Evolutionary conservation across 306 rosid species (phyloP).

Genomic region (Castanospermum australe): DNA sequence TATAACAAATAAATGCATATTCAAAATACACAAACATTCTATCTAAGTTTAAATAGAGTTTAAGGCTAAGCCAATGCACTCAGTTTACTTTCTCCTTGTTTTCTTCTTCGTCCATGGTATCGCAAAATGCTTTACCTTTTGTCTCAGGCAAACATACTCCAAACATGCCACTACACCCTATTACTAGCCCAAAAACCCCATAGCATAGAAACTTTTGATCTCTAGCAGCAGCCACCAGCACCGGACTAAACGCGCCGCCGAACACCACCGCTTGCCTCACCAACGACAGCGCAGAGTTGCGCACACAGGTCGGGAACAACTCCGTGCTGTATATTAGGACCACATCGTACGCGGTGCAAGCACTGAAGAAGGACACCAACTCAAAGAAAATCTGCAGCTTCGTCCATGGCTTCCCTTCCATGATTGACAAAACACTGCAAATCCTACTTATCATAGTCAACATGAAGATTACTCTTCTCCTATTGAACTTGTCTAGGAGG

Average conservation of each 20-base stretch:
- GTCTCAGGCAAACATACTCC: slow-evolving; percentile 49
- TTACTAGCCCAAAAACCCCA: slow-evolving; percentile 45
- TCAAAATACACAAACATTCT: too few species aligned
- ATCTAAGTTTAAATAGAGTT: too few species aligned
- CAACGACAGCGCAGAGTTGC: slow-evolving; percentile 49
- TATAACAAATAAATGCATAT: too few species aligned
- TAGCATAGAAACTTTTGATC: slow-evolving; percentile 22
- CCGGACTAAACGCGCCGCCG: slow-evolving; percentile 46
- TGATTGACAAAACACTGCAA: slow-evolving; percentile 32
- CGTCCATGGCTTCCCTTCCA: not conserved
- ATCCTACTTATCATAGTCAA: slow-evolving; percentile 29
- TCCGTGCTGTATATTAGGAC: slow-evolving; percentile 38
- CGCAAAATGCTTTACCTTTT: slow-evolving; percentile 40
- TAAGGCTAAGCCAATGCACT: too few species aligned
- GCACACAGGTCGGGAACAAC: slow-evolving; percentile 48
- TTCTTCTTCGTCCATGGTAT: slow-evolving; percentile 50
- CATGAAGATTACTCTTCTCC: slow-evolving; percentile 26
- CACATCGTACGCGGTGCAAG: slow-evolving; percentile 31
- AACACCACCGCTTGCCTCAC: slow-evolving; percentile 52
- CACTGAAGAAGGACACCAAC: slow-evolving; percentile 43
- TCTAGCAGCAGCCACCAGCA: slow-evolving; percentile 42
- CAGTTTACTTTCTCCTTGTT: too few species aligned
- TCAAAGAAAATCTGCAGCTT: slow-evolving; percentile 40
- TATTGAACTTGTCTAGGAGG: slow-evolving; percentile 31
- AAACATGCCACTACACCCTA: slow-evolving; percentile 35